phyloP scores from a whole-genome alignment of 345 rosid genomes.

The Eucalyptus erythrocorys region DNA sequence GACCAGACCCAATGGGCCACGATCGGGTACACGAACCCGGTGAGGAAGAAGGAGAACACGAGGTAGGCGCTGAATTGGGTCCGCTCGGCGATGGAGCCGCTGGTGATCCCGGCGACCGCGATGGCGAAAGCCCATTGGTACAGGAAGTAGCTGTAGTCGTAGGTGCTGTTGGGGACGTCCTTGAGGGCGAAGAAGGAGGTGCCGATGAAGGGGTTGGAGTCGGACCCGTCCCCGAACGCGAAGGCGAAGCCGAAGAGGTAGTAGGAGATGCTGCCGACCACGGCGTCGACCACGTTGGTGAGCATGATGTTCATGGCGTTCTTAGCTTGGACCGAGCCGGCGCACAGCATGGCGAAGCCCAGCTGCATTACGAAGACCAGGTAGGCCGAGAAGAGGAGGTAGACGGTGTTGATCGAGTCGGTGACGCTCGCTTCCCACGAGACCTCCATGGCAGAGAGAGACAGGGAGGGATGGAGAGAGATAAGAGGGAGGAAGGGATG shows the following conservation, averaged over 20 bases:
- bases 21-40: constrained; percentile 50
- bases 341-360: constrained; percentile 71
- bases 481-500: background rate
- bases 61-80: constrained; percentile 67
- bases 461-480: background rate
- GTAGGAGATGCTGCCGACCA: constrained; percentile 58
- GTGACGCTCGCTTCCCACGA: constrained; percentile 52
- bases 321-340: constrained; percentile 63
- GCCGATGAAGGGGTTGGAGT: constrained; percentile 45
- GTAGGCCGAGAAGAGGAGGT: constrained; percentile 57
- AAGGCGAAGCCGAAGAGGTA: constrained; percentile 66
- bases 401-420: constrained; percentile 38
- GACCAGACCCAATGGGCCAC: constrained; percentile 68
- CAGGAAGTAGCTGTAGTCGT: constrained; percentile 42
- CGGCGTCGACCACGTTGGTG: constrained; percentile 61
- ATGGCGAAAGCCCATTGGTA: constrained; percentile 69
- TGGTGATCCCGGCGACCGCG: constrained; percentile 56
- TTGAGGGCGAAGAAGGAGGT: constrained; percentile 36
- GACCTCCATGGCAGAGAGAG: constrained; percentile 11
- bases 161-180: constrained; percentile 22
- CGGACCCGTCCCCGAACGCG: constrained; percentile 42
- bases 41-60: constrained; percentile 49
- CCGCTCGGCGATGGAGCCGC: constrained; percentile 67
- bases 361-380: constrained; percentile 58
- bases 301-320: constrained; percentile 67